phyloP scores from a whole-genome alignment of 1,139 yeast species.

The Taiozyma onychis region DNA sequence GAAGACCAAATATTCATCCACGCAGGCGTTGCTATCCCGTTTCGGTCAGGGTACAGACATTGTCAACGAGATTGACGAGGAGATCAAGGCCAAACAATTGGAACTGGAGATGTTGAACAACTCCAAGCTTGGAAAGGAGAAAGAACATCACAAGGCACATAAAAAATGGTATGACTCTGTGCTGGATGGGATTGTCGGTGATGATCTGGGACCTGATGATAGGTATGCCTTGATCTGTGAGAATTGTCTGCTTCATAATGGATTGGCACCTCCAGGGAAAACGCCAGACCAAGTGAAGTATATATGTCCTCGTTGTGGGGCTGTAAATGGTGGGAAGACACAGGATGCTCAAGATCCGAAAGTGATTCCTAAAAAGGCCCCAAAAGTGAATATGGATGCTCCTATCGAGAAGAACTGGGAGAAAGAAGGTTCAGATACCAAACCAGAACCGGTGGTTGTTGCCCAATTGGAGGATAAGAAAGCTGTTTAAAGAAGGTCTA shows the following conservation, averaged over 20 bases:
- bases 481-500: background rate
- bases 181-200: conserved; percentile 57
- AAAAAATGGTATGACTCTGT: conserved; percentile 22
- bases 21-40: conserved; percentile 65
- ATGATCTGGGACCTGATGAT: conserved; percentile 54
- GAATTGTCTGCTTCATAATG: conserved; percentile 66
- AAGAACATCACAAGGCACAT: background rate
- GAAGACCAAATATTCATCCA: conserved; percentile 70
- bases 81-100: conserved; percentile 36
- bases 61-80: conserved; percentile 28
- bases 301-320: conserved; percentile 71
- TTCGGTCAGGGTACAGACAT: conserved; percentile 43
- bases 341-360: no score
- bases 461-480: background rate
- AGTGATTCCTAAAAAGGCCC: background rate
- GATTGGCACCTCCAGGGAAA: conserved; percentile 73
- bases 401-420: background rate
- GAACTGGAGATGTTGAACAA: conserved; percentile 34
- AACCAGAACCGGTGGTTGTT: background rate
- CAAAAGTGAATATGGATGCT: background rate
- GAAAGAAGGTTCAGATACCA: background rate
- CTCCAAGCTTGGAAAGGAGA: background rate
- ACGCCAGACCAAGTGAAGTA: conserved; percentile 52
- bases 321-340: conserved; percentile 32
- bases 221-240: conserved; percentile 72